Conservation (phyloP, 2,329 filamentous ascomycete species). For the Podosphaera xanthii region DNA sequence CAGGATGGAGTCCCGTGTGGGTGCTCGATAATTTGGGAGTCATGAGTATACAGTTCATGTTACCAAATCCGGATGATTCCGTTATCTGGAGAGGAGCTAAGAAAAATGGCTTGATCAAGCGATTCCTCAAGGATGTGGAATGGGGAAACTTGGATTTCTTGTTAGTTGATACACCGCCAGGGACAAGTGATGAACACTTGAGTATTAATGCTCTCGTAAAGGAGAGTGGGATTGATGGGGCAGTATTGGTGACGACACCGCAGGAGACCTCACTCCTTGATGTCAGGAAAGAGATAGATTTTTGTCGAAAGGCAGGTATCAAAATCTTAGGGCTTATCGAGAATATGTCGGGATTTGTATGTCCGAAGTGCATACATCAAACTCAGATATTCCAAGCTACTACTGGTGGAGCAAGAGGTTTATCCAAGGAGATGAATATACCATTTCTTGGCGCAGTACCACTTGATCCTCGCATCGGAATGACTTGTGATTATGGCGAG, state of each 20-base stretch:
- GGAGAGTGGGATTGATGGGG: slow-evolving; percentile 79
- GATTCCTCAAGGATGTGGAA: slow-evolving; percentile 91
- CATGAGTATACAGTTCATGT: slow-evolving; percentile 97
- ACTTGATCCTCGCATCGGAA: slow-evolving; percentile 77
- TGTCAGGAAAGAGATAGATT: slow-evolving; percentile 92
- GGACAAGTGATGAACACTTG: slow-evolving; percentile 86
- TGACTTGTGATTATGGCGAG: slow-evolving; percentile 93
- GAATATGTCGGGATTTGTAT: slow-evolving; percentile 97
- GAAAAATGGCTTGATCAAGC: slow-evolving; percentile 96
- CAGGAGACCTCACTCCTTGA: slow-evolving; percentile 85
- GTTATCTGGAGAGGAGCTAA: slow-evolving; percentile 96
- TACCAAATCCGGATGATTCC: slow-evolving; percentile 79
- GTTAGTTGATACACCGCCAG: slow-evolving; percentile 84
- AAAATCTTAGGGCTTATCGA: slow-evolving; percentile 73
- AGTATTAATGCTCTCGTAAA: slow-evolving; percentile 82
- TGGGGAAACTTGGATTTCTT: slow-evolving; percentile 92
- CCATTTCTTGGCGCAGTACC: slow-evolving; percentile 80
- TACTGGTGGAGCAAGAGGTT: slow-evolving; percentile 59
- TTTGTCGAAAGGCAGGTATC: slow-evolving; percentile 87
- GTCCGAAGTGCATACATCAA: slow-evolving; percentile 65
- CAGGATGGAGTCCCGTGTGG: slow-evolving; percentile 90
- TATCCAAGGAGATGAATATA: slow-evolving; percentile 71
- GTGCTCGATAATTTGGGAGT: slow-evolving; percentile 82
- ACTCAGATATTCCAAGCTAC: slow-evolving; percentile 77
- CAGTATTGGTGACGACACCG: slow-evolving; percentile 80